Evolutionary conservation across 345 rosid genomes (phyloP).

Genomic region (Populus pruinosa): DNA sequence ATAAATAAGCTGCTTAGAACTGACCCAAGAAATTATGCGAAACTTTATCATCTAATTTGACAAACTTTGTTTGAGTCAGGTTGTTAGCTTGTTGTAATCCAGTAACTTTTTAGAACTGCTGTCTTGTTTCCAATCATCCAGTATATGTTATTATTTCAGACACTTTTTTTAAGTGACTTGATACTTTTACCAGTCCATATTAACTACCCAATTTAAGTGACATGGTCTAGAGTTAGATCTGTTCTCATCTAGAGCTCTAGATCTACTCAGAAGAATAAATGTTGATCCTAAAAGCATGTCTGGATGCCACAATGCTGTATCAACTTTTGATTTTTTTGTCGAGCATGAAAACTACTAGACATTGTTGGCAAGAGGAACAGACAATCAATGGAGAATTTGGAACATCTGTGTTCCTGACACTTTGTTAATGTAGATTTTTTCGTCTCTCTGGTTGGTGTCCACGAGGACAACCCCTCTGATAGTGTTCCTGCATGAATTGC

Average conservation of each 20-base stretch:
- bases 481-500: neutral
- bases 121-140: neutral
- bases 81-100: neutral
- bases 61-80: neutral
- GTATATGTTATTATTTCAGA: neutral
- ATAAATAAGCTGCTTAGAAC: neutral
- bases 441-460: neutral
- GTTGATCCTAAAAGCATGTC: neutral
- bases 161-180: neutral
- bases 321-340: neutral
- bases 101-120: neutral
- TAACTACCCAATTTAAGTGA: neutral
- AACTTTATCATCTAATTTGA: neutral
- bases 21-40: neutral
- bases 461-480: neutral
- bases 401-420: neutral
- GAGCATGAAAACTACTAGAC: neutral
- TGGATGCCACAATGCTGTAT: slow-evolving; percentile 3
- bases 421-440: neutral
- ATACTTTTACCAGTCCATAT: neutral
- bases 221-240: neutral
- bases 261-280: neutral
- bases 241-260: neutral
- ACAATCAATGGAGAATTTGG: neutral
- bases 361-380: neutral